Base-by-base conservation (phyloP, 1,284 basidiomycete species). In the Cryptococcus jaspeensis region DNA sequence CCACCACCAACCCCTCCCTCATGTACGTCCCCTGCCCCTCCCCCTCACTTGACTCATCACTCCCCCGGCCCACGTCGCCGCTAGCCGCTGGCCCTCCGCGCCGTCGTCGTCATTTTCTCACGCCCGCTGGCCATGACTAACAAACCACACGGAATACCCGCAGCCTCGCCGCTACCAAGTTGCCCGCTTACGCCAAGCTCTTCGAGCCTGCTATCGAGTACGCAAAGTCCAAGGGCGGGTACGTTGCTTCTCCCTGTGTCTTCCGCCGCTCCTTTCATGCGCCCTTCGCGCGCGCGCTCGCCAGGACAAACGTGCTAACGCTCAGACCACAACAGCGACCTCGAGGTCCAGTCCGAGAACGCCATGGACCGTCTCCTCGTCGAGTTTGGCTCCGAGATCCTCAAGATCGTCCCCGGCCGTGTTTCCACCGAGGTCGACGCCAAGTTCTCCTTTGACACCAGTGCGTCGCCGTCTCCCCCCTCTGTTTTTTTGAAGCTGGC, bases 391-490 rank as follows among this genome's bases (percentile, higher is more conserved):
- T 88, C 87, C 79, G 92, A 90, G 81, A 98, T 99, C 76, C 84
- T 99, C 58, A 82, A 84, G 68, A 92, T 99, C 79, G 92, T 99
- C 74, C 95, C 96, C 60, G 96, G 95, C 64, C 90, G 95, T 79
- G 95, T 99, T 66, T 99, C 95, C 51, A 99, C 95, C 65, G 95
- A 99, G 80, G 94, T 99, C 67, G 95, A 99, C 78, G 95, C 96
- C 58, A 87, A 89, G 66, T 86, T 98, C 63, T 98, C 95, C 62
- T 98, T 95, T 80, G 89, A 98, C 83, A 96, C 91, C 81, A 52
- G 70, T 72, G 50, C 61, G 70, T 67, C 1, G 15, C 44, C 13
- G 6, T 40, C 15, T 40, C 18, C 6, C 13, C 16, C 50, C 22
- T 16, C 20, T 49, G 18, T 52, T 20, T 49, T 42, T 46, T 46